These are phyloP conservation scores for Phalaenopsis equestris DNA, from an alignment of 106 monocot species.

Conservation along the genomic window DNA sequence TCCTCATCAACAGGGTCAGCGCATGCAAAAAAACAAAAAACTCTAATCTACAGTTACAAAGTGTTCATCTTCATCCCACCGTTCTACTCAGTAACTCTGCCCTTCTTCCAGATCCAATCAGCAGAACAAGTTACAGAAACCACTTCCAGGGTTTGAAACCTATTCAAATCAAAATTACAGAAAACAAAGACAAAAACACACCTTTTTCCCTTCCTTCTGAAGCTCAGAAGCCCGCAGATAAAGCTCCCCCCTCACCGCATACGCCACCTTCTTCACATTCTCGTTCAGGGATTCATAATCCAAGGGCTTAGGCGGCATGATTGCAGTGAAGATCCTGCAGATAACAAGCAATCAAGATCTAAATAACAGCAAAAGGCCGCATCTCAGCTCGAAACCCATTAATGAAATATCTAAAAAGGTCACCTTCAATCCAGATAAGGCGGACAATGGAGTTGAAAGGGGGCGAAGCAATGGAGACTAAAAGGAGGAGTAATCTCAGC, in stretches of 20 bases:
- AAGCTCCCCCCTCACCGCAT: slow-evolving; percentile 97
- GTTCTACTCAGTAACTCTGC: too few species aligned
- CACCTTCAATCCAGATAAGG: background rate
- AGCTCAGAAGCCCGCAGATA: slow-evolving; percentile 90
- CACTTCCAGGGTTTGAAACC: too few species aligned
- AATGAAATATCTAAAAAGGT: background rate
- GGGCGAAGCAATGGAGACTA: background rate
- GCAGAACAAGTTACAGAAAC: too few species aligned
- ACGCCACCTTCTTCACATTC: slow-evolving; percentile 91
- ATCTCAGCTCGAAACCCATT: background rate
- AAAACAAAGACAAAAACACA: background rate
- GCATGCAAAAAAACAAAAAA: too few species aligned
- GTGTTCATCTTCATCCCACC: too few species aligned
- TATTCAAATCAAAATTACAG: background rate
- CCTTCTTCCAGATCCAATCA: too few species aligned
- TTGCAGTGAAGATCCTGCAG: background rate
- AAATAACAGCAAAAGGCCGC: background rate
- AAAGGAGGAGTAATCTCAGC: background rate
- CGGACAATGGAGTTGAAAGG: background rate
- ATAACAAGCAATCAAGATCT: background rate
- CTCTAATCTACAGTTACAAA: too few species aligned
- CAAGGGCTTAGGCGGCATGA: slow-evolving; percentile 51
- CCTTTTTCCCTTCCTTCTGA: slow-evolving; percentile 98
- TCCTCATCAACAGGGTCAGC: too few species aligned
- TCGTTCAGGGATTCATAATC: slow-evolving; percentile 83